Evolutionary conservation across 441 rosid species (phyloP).

Genomic region (California macrophylla): DNA sequence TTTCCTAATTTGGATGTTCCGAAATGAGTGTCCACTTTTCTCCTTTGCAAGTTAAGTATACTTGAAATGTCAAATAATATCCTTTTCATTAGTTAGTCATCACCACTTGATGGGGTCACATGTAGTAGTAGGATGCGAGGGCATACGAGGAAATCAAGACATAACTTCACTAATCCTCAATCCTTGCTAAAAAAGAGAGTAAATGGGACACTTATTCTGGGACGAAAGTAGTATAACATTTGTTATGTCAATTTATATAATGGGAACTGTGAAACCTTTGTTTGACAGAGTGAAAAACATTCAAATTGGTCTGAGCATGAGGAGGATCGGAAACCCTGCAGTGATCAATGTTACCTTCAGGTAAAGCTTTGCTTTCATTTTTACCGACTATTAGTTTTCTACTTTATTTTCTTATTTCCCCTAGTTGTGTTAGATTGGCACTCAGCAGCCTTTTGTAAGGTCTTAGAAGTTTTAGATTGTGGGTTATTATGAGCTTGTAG

Average conservation of each 20-base stretch:
- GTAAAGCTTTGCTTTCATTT: conserved; percentile 28
- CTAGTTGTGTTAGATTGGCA: neutral
- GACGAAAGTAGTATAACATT: neutral
- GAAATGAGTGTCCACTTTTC: no score
- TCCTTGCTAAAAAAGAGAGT: no score
- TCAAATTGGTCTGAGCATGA: conserved; percentile 46
- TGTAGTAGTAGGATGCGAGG: no score
- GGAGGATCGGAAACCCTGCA: conserved; percentile 58
- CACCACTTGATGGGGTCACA: no score
- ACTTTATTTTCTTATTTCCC: no score
- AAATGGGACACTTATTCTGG: no score
- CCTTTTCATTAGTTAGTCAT: no score
- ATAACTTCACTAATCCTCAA: no score
- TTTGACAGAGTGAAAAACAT: conserved; percentile 53
- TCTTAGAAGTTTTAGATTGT: neutral
- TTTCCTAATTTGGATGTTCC: no score
- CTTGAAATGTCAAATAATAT: no score
- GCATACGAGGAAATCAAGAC: no score
- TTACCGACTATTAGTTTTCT: neutral
- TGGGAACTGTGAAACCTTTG: conserved; percentile 15
- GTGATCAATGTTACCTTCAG: conserved; percentile 63
- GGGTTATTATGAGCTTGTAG: neutral
- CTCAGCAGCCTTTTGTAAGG: neutral
- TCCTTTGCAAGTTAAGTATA: no score
- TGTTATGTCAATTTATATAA: conserved; percentile 17